These are phyloP conservation scores for Colletotrichum cereale DNA, from an alignment of 2,329 filamentous ascomycete species.

Conservation along the genomic window DNA sequence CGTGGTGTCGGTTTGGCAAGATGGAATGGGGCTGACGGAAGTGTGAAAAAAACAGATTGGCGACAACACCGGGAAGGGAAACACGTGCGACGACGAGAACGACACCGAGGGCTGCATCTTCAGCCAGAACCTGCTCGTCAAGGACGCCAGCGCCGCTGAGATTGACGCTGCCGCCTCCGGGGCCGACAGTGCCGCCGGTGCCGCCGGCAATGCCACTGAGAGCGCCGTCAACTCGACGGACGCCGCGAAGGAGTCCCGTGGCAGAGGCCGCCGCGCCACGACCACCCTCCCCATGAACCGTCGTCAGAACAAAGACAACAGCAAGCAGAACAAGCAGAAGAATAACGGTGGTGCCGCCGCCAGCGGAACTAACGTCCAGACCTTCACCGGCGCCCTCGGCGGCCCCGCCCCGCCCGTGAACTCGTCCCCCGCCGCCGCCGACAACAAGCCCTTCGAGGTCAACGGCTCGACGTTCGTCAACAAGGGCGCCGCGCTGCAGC, in stretches of 20 bases:
- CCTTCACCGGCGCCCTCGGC: conserved; percentile 59
- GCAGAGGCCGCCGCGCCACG: not conserved
- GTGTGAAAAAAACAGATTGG: not conserved
- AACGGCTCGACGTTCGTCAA: conserved; percentile 68
- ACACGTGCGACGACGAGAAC: conserved; percentile 61
- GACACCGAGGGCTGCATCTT: conserved; percentile 68
- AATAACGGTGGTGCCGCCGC: conserved; percentile 25
- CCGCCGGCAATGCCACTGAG: conserved; percentile 20
- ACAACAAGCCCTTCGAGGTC: conserved; percentile 62
- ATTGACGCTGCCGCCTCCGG: conserved; percentile 61
- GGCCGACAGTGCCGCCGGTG: conserved; percentile 42
- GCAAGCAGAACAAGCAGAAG: not conserved
- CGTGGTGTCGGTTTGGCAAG: too few relatives aligned
- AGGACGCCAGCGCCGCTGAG: conserved; percentile 66
- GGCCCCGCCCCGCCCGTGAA: conserved; percentile 58
- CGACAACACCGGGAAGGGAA: conserved; percentile 45
- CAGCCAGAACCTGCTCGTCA: conserved; percentile 62
- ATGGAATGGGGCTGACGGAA: not conserved
- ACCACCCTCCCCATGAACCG: conserved; percentile 49
- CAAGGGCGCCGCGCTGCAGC: conserved; percentile 59
- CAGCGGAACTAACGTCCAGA: conserved; percentile 54
- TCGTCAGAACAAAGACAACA: conserved; percentile 51
- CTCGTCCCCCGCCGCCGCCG: conserved; percentile 48
- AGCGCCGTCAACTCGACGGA: conserved; percentile 9
- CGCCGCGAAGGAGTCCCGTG: not conserved